These are phyloP conservation scores for Oryza glaberrima DNA, from an alignment of 176 grass and related monocot species.

Conservation along the genomic window DNA sequence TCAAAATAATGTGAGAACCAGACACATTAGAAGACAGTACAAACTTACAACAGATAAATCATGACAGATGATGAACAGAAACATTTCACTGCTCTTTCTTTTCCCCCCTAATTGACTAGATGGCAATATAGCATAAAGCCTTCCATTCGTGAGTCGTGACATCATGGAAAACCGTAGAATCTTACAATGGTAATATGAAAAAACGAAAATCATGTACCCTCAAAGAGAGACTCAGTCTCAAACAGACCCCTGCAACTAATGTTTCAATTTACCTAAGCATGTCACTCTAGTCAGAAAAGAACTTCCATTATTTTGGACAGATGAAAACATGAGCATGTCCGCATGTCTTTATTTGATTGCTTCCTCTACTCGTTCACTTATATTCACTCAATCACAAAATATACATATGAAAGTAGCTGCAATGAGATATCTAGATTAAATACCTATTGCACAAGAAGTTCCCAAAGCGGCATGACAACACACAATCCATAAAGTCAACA, in stretches of 20 bases:
- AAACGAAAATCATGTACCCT: not conserved
- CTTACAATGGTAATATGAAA: not conserved
- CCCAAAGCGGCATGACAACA: slow-evolving; percentile 88
- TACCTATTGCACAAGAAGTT: slow-evolving; percentile 99
- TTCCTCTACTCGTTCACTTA: not conserved
- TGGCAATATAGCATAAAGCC: not conserved
- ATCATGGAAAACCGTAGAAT: slow-evolving; percentile 25
- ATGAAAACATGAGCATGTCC: slow-evolving; percentile 1
- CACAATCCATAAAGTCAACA: slow-evolving; percentile 95
- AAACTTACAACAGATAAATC: not conserved
- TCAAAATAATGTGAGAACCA: slow-evolving; percentile 30
- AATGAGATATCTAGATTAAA: not conserved
- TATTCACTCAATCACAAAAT: slow-evolving; percentile 11
- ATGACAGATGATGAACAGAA: not conserved
- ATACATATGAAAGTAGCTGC: slow-evolving; percentile 7
- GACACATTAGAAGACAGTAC: not conserved
- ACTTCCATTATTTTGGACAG: not conserved
- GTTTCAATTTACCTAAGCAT: not conserved
- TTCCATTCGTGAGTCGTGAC: not conserved
- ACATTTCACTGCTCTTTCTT: not conserved
- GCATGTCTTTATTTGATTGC: not conserved
- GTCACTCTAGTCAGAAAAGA: slow-evolving; percentile 4
- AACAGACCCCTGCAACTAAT: slow-evolving; percentile 23
- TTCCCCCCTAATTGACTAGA: not conserved
- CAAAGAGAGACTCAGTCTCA: slow-evolving; percentile 9